A percentile compares a stretch with the other conserved stretches of the same genome.
These are phyloP conservation scores for Erodium texanum DNA, from an alignment of 441 rosid genomes.

Conservation along the genomic window DNA sequence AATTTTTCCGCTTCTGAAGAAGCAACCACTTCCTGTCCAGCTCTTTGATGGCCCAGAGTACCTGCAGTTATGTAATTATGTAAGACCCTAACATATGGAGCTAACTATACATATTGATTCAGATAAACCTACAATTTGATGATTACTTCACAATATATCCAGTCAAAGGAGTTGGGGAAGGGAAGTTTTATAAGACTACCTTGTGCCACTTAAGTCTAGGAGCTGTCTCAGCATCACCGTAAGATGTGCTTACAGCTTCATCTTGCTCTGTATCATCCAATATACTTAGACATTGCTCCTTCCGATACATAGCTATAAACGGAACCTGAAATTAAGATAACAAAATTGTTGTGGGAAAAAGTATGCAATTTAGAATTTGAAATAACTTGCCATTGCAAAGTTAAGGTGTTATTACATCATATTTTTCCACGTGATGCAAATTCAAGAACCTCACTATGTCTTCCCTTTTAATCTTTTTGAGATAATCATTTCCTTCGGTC, in stretches of 20 bases:
- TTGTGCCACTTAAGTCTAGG: slow-evolving; percentile 69
- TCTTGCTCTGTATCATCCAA: slow-evolving; percentile 41
- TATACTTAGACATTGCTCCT: slow-evolving; percentile 70
- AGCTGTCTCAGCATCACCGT: slow-evolving; percentile 20
- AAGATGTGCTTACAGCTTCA: slow-evolving; percentile 29
- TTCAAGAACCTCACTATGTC: slow-evolving; percentile 63
- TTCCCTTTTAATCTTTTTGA: slow-evolving; percentile 44
- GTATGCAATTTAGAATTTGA: neutral
- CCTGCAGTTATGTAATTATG: slow-evolving; percentile 27
- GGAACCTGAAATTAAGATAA: slow-evolving; percentile 47
- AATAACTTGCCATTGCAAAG: neutral
- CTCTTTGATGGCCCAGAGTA: slow-evolving; percentile 81
- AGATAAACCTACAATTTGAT: neutral
- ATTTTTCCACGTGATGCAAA: slow-evolving; percentile 66
- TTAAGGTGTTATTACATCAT: slow-evolving; percentile 54
- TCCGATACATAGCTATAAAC: slow-evolving; percentile 83
- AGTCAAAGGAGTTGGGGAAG: neutral
- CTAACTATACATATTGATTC: neutral
- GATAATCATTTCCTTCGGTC: neutral
- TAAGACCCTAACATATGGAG: neutral
- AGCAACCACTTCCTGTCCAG: slow-evolving; percentile 87
- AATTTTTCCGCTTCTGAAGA: slow-evolving; percentile 80
- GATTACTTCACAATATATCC: neutral
- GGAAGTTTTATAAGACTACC: slow-evolving; percentile 30
- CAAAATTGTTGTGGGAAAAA: slow-evolving; percentile 8